Evolutionary conservation across 2,329 filamentous ascomycete genomes (phyloP).

Genomic region (Harringtonia lauricola): DNA sequence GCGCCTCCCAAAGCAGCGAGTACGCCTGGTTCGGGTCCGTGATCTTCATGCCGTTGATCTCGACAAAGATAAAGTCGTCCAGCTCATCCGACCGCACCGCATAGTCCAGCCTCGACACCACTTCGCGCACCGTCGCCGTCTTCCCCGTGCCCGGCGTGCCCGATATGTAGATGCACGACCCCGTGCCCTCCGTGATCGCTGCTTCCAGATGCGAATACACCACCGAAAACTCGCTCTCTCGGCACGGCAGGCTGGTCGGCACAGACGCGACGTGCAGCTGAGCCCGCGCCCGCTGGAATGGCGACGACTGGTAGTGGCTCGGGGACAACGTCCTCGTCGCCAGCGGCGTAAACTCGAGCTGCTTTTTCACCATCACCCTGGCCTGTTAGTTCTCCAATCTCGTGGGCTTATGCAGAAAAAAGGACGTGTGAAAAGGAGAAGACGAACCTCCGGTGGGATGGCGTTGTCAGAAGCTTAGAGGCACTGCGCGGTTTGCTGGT

Average conservation of each 20-base stretch:
- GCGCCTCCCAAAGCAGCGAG: constrained; percentile 85
- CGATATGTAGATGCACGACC: constrained; percentile 97
- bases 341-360: constrained; percentile 90
- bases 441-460: constrained; percentile 27
- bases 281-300: constrained; percentile 82
- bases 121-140: constrained; percentile 92
- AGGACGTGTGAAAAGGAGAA: constrained; percentile 20
- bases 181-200: constrained; percentile 85
- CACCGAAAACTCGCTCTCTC: constrained; percentile 80
- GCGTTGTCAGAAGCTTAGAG: constrained; percentile 30
- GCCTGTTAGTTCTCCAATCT: too few species aligned
- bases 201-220: constrained; percentile 92
- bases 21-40: constrained; percentile 97
- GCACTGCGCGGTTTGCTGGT: constrained; percentile 39
- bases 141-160: constrained; percentile 98
- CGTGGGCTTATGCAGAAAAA: too few species aligned
- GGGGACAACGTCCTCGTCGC: constrained; percentile 77
- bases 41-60: constrained; percentile 99
- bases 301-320: constrained; percentile 62
- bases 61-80: constrained; percentile 97
- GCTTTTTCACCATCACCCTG: constrained; percentile 66
- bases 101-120: constrained; percentile 80
- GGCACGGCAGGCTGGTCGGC: constrained; percentile 77
- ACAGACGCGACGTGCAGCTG: constrained; percentile 91
- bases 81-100: constrained; percentile 82